Base-by-base conservation (phyloP, 805 yeast genomes). In the Yarrowia alimentaria region DNA sequence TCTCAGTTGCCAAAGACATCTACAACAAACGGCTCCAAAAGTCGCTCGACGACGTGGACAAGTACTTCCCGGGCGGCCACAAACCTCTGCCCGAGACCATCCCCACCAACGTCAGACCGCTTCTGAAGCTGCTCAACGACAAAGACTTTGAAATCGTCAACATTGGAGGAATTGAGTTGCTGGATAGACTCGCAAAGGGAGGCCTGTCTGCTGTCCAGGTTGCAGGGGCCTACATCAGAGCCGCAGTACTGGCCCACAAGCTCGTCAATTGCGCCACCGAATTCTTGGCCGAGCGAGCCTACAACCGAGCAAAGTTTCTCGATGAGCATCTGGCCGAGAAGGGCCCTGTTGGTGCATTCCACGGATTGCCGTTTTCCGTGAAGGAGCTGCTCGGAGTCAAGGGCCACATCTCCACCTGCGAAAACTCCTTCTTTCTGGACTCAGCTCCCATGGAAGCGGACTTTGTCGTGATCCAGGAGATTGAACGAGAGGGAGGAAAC, bases 321-420 rank as follows among this genome's bases (percentile, higher is more conserved):
- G 90, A 83, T 59, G 74, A 70, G 13, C 72, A 74, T 59, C 76
- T 57, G 52, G 63, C 61, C 45, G 56, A 69, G 32, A 65, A 73
- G 33, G 83, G 81, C 12, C 63, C 73, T 1, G 60, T 76, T 22
- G 86, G 86, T 24, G 81, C 84, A 1, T 70, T 81, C 43, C 86
- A 81, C 58, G 88, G 88, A 1, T 64, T 81, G 20, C 88, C 87
- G 3, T 66, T 81, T 22, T 78, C 84, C 0, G 68, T 81, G 49
- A 81, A 81, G 59, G 81, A 76, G 53, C 69, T 71, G 43, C 64
- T 74, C 49, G 69, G 73, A 52, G 58, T 79, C 51, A 66, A 65
- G 52, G 82, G 80, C 2, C 68, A 69, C 20, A 72, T 73, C 7
- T 67, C 81, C 4, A 62, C 77, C 9, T 64, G 76, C 54, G 83